Conservation (phyloP, 495 filamentous ascomycete genomes). For the Penicillium maclennaniae region DNA sequence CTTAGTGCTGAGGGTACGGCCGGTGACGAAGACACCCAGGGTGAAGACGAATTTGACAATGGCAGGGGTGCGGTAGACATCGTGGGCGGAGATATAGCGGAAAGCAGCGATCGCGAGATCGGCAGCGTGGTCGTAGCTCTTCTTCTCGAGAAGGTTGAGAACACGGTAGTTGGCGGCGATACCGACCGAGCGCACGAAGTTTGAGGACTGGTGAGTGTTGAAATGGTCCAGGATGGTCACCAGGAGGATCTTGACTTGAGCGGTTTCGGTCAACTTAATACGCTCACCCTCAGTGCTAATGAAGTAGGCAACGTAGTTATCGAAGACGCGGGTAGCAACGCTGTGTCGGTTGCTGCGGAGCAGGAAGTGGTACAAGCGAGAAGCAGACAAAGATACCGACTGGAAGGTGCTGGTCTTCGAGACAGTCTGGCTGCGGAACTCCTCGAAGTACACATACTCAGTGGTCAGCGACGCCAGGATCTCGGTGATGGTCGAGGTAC, state of each 20-base stretch:
- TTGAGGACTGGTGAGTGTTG: conserved; percentile 26
- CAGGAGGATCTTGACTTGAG: conserved; percentile 29
- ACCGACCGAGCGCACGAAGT: conserved; percentile 36
- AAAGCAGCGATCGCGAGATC: conserved; percentile 32
- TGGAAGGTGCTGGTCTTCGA: conserved; percentile 31
- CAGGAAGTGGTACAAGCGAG: conserved; percentile 33
- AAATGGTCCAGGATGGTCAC: conserved; percentile 30
- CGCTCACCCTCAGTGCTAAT: conserved; percentile 29
- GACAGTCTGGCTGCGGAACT: conserved; percentile 26
- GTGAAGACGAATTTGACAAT: conserved; percentile 31
- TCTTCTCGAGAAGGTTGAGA: conserved; percentile 20
- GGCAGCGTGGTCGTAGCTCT: conserved; percentile 25
- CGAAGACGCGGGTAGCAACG: conserved; percentile 20
- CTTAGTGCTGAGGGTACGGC: conserved; percentile 15
- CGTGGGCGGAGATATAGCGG: conserved; percentile 29
- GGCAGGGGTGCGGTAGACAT: conserved; percentile 19
- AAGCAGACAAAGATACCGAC: conserved; percentile 20
- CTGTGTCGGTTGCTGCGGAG: conserved; percentile 20
- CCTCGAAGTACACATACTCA: conserved; percentile 38
- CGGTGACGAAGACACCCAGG: conserved; percentile 26
- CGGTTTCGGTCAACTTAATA: conserved; percentile 19
- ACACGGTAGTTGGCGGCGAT: conserved; percentile 35
- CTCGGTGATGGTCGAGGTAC: conserved; percentile 31
- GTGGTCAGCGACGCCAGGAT: conserved; percentile 34
- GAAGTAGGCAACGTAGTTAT: conserved; percentile 29